phyloP scores from a whole-genome alignment of 2,329 filamentous ascomycete species.

The Fusarium metavorans region DNA sequence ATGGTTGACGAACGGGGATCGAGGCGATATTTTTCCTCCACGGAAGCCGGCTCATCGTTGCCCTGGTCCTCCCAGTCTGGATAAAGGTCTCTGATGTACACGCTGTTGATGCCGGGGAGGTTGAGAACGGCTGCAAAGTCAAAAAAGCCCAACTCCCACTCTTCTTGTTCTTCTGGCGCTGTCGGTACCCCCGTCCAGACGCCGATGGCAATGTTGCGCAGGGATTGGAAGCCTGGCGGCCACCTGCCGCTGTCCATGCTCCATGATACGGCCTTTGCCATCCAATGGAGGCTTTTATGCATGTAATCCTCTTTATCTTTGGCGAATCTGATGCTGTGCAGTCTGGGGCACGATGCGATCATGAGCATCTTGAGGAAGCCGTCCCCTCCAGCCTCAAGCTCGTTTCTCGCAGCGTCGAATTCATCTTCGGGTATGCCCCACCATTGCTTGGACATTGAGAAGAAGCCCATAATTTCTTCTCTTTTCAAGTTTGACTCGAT shows the following conservation, averaged over 20 bases:
- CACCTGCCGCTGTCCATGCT: background rate
- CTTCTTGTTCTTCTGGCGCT: background rate
- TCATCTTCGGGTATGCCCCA: conserved; percentile 6
- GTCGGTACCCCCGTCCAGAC: background rate
- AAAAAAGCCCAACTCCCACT: background rate
- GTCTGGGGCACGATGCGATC: conserved; percentile 25
- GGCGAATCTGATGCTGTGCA: conserved; percentile 21
- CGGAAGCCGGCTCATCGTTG: background rate
- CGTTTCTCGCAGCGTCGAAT: background rate
- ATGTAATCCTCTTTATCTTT: background rate
- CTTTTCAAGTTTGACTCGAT: background rate
- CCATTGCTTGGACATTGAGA: background rate
- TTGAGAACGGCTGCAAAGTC: conserved; percentile 1
- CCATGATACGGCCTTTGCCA: conserved; percentile 3
- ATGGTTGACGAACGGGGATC: conserved; percentile 7
- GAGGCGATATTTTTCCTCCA: background rate
- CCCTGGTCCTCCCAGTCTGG: background rate
- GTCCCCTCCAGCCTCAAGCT: conserved; percentile 11
- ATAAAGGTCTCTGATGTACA: conserved; percentile 12
- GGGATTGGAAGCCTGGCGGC: conserved; percentile 29
- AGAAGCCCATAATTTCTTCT: background rate
- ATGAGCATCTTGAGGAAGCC: conserved; percentile 31
- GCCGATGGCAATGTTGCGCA: conserved; percentile 12
- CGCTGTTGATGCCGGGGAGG: conserved; percentile 8
- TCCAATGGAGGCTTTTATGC: conserved; percentile 3